Conservation (phyloP, 2,329 filamentous ascomycete species). For the Trichoderma lentiforme region DNA sequence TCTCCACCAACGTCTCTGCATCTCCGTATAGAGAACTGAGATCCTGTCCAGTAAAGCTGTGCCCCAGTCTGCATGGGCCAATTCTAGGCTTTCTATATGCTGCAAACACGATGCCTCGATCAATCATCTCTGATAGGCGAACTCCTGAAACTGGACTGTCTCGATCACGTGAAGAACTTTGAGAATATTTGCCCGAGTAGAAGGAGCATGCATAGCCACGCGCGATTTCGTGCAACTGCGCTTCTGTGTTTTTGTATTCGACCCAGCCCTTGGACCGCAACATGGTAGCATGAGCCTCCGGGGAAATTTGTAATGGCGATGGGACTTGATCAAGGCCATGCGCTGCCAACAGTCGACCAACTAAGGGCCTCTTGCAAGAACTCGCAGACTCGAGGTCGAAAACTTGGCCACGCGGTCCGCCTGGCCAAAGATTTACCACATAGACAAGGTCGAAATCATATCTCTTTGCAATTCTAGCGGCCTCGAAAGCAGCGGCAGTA, state of each 20-base stretch:
- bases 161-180: conserved; percentile 25
- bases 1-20: conserved; percentile 51
- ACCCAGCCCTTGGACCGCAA: conserved; percentile 50
- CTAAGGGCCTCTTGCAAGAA: conserved; percentile 31
- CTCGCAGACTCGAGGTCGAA: conserved; percentile 18
- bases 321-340: conserved; percentile 51
- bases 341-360: conserved; percentile 52
- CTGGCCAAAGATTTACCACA: conserved; percentile 57
- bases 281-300: conserved; percentile 48
- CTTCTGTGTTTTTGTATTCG: conserved; percentile 47
- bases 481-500: conserved; percentile 50
- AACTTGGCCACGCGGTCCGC: conserved; percentile 20
- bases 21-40: conserved; percentile 47
- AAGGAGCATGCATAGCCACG: conserved; percentile 54
- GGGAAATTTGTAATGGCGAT: conserved; percentile 51
- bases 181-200: conserved; percentile 41
- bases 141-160: conserved; percentile 27
- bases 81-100: conserved; percentile 49
- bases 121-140: conserved; percentile 30
- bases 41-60: conserved; percentile 37
- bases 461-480: conserved; percentile 52
- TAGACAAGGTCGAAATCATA: conserved; percentile 59
- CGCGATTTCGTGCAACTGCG: conserved; percentile 44
- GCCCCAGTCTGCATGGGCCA: conserved; percentile 35
- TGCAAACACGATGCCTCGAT: conserved; percentile 55